Base-by-base conservation (phyloP, 768 basidiomycete genomes). In the Calocybe gangraenosa region DNA sequence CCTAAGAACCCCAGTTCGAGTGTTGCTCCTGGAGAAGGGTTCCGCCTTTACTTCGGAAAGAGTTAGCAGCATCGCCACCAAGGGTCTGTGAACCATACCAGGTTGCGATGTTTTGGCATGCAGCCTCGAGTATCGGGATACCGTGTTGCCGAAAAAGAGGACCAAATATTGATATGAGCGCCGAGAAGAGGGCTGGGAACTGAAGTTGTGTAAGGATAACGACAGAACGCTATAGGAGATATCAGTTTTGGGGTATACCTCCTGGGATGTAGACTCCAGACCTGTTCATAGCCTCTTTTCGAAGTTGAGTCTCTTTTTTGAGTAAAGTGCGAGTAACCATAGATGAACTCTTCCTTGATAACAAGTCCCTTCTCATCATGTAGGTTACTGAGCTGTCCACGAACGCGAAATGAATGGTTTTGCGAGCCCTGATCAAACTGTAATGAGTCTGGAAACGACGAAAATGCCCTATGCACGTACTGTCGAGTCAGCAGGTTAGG, bases 381-480 rank as follows among this genome's bases (percentile, higher is more conserved):
- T 30, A 60, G 47, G 0, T 64, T 50, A 30, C 50, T 44, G 4
- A 63, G 53, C 41, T 74, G 69, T 55, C 75, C 74, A 40, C 89
- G 80, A 42, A 95, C 78, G 40, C 92, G 82, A 68, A 95, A 95
- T 0, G 89, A 92, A 62, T 95, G 92, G 1, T 76, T 73, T 57
- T 89, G 82, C 0, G 82, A 81, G 5, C 92, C 92, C 59, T 94
- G 84, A 37, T 88, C 82, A 46, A 91, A 91, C 44, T 89, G 82
- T 1, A 82, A 66, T 0, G 92, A 92, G 58, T 97, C 93, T 0
- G 93, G 93, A 57, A 97, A 92, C 1, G 91, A 82, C 6, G 87
- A 89, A 62, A 97, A 97, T 2, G 92, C 89, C 44, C 93, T 96
- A 51, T 39, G 41, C 15, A 36, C 18, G 25, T 18, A 28, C 44